These are phyloP conservation scores for Xylaria sp. DNA, from an alignment of 2,329 filamentous ascomycete genomes.

Conservation along the genomic window DNA sequence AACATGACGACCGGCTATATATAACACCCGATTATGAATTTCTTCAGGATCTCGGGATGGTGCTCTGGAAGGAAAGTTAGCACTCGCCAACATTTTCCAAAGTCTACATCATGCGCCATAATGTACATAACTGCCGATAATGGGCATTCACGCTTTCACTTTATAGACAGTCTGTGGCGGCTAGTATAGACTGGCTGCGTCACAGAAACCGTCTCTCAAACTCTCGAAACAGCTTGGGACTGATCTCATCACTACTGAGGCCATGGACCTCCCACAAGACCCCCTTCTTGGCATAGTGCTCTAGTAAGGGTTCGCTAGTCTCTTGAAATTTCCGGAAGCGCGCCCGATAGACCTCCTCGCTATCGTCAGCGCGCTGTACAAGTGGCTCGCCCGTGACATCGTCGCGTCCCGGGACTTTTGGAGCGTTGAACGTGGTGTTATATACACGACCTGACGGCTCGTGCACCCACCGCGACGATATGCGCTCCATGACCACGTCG, in stretches of 20 bases:
- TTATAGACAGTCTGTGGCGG: background rate
- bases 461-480: constrained; percentile 93
- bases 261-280: constrained; percentile 89
- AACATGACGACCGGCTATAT: constrained; percentile 3
- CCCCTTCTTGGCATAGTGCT: constrained; percentile 87
- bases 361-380: constrained; percentile 85
- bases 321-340: constrained; percentile 87
- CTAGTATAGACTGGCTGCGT: background rate
- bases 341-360: constrained; percentile 83
- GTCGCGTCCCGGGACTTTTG: constrained; percentile 81
- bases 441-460: constrained; percentile 91
- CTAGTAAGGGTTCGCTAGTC: constrained; percentile 83
- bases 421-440: constrained; percentile 92
- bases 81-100: constrained; percentile 1
- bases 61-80: constrained; percentile 9
- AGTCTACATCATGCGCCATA: background rate
- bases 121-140: constrained; percentile 19
- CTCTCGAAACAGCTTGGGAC: constrained; percentile 84
- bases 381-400: constrained; percentile 91
- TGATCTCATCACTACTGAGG: constrained; percentile 93
- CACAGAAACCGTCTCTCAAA: constrained; percentile 78
- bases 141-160: background rate
- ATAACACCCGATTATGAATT: background rate
- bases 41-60: background rate
- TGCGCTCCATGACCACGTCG: constrained; percentile 87